Evolutionary conservation across 192 early-diverging fungal species (phyloP).

Genomic region (Entomortierella beljakovae): DNA sequence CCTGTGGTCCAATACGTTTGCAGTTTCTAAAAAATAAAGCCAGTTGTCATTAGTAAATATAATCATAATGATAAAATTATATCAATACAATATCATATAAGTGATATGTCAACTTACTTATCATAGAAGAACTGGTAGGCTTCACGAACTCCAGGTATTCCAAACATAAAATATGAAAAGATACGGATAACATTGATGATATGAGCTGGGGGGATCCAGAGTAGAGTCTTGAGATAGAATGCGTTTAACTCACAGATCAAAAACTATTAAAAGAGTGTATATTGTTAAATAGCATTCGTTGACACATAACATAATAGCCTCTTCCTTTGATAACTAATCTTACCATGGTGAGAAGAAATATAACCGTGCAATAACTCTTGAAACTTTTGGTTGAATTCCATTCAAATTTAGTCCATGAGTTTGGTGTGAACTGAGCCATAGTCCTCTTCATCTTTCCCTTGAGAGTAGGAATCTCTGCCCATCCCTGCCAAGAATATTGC

Average conservation of each 20-base stretch:
- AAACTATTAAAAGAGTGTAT: not conserved
- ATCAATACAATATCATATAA: too few species aligned
- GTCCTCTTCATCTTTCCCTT: constrained; percentile 89
- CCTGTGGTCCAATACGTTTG: constrained; percentile 93
- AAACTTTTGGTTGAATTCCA: constrained; percentile 92
- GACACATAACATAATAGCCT: not conserved
- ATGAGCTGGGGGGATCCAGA: constrained; percentile 94
- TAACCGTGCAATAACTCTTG: constrained; percentile 86
- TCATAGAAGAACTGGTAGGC: constrained; percentile 90
- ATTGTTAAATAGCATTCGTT: not conserved
- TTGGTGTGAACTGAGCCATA: constrained; percentile 93
- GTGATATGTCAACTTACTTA: constrained; percentile 13
- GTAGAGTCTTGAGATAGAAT: constrained; percentile 94
- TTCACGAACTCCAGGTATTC: constrained; percentile 87
- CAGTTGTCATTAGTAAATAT: constrained; percentile 70
- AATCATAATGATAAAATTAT: not conserved
- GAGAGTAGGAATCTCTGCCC: constrained; percentile 85
- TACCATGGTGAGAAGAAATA: constrained; percentile 79
- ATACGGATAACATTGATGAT: constrained; percentile 82
- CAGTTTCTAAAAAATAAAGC: constrained; percentile 62
- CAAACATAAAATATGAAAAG: constrained; percentile 86
- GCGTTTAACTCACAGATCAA: constrained; percentile 84
- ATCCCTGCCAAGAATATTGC: constrained; percentile 95
- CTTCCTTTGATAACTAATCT: not conserved
- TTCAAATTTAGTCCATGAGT: constrained; percentile 92